Evolutionary conservation across 257 asterid species (phyloP).

Genomic region (Solanum appendiculatum): DNA sequence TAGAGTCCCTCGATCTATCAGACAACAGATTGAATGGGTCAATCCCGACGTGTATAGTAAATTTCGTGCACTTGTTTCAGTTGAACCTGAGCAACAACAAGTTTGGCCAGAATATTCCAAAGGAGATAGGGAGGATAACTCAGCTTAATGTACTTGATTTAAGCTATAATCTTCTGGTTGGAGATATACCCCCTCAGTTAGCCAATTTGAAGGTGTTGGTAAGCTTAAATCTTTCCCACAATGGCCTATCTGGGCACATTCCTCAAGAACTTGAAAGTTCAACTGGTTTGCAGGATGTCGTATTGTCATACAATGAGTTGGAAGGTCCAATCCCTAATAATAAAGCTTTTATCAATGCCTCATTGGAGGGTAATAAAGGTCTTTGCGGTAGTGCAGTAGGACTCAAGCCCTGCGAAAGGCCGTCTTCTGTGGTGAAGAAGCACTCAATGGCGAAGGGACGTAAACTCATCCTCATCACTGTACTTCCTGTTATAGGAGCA

Average conservation of each 20-base stretch:
- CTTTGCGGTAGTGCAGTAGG: neutral
- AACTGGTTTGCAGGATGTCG: neutral
- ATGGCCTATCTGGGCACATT: neutral
- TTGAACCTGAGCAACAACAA: neutral
- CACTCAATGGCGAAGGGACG: neutral
- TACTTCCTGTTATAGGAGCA: neutral
- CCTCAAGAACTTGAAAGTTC: neutral
- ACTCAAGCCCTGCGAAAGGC: neutral
- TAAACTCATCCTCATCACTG: neutral
- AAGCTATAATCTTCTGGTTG: neutral
- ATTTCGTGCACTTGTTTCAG: neutral
- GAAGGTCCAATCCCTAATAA: neutral
- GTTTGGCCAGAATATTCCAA: neutral
- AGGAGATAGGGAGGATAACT: neutral
- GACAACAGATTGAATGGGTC: neutral
- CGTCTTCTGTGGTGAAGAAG: neutral
- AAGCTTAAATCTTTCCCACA: neutral
- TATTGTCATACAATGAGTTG: neutral
- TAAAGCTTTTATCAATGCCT: neutral
- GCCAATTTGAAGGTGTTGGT: neutral
- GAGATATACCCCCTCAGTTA: neutral
- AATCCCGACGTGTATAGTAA: neutral
- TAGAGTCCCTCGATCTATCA: neutral
- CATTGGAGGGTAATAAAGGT: neutral
- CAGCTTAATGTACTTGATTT: neutral